Evolutionary conservation across 495 filamentous ascomycete genomes (phyloP).

Genomic region (Pseudevernia furfuracea): DNA sequence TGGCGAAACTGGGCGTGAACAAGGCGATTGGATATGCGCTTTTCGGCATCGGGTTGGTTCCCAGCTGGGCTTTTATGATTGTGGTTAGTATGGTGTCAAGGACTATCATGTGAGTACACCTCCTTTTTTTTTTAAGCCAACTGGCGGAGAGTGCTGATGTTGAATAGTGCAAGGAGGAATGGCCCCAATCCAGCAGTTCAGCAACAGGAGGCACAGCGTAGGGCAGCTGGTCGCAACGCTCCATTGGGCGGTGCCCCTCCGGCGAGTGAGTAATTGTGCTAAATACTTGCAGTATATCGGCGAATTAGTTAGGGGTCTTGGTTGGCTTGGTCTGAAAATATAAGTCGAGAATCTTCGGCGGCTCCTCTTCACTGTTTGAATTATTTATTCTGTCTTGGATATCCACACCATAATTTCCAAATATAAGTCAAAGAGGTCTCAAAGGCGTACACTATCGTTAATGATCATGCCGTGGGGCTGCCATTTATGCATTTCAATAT

Average conservation of each 20-base stretch:
- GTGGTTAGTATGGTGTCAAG: slow-evolving; percentile 72
- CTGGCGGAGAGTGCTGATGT: not conserved
- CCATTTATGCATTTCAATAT: not conserved
- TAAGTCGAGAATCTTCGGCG: not conserved
- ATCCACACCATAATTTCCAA: not conserved
- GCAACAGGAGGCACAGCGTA: not conserved
- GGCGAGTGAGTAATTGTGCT: slow-evolving; percentile 10
- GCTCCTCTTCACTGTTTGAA: not conserved
- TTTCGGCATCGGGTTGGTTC: slow-evolving; percentile 48
- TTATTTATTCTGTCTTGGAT: not conserved
- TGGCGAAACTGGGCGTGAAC: slow-evolving; percentile 57
- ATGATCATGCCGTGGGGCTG: not conserved
- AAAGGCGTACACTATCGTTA: not conserved
- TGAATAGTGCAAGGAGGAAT: not conserved
- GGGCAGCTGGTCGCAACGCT: slow-evolving; percentile 2
- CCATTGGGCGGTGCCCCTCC: slow-evolving; percentile 15
- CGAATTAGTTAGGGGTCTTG: not conserved
- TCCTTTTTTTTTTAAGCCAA: not conserved
- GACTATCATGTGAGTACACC: slow-evolving; percentile 69
- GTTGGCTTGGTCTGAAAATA: not conserved
- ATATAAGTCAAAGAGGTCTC: not conserved
- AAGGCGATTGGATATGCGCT: slow-evolving; percentile 64
- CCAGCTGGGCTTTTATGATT: slow-evolving; percentile 74
- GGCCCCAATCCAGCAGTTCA: not conserved
- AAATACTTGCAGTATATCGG: not conserved